A percentile compares a stretch with the other conserved stretches of the same genome.
Evolutionary conservation across 371 early-diverging fungal genomes (phyloP).

Genomic region (Lichtheimia hyalospora): DNA sequence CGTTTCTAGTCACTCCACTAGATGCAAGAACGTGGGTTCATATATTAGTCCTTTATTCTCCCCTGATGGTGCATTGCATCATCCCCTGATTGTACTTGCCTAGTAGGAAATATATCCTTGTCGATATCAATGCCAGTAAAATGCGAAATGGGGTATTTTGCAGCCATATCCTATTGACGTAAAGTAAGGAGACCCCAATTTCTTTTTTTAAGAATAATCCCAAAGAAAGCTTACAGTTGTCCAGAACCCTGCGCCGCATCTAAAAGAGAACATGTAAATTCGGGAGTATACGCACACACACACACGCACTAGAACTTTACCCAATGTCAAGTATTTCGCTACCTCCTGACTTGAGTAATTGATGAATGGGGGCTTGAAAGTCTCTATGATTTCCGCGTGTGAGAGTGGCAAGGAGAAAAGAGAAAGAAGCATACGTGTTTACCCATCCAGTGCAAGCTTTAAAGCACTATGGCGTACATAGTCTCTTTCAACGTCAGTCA

Average conservation of each 20-base stretch:
- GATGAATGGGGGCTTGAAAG: slow-evolving; percentile 39
- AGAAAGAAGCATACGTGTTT: not conserved
- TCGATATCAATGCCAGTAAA: slow-evolving; percentile 47
- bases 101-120: slow-evolving; percentile 35
- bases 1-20: slow-evolving; percentile 25
- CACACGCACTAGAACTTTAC: slow-evolving; percentile 21
- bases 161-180: slow-evolving; percentile 39
- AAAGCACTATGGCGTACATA: slow-evolving; percentile 44
- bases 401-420: not conserved
- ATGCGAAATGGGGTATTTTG: slow-evolving; percentile 35
- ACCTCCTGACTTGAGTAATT: slow-evolving; percentile 38
- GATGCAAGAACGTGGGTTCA: not conserved
- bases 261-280: slow-evolving; percentile 4
- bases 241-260: slow-evolving; percentile 48
- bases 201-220: slow-evolving; percentile 1
- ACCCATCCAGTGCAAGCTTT: slow-evolving; percentile 44
- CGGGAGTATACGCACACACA: too few relatives aligned
- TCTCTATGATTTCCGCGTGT: slow-evolving; percentile 19
- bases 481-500: slow-evolving; percentile 41
- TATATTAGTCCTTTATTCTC: too few relatives aligned
- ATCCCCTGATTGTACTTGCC: slow-evolving; percentile 16
- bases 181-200: not conserved
- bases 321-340: slow-evolving; percentile 46
- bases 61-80: too few relatives aligned
- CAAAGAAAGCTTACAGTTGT: slow-evolving; percentile 25